Evolutionary conservation across 2,329 filamentous ascomycete genomes (phyloP).

Genomic region (Stemphylium lycopersici): DNA sequence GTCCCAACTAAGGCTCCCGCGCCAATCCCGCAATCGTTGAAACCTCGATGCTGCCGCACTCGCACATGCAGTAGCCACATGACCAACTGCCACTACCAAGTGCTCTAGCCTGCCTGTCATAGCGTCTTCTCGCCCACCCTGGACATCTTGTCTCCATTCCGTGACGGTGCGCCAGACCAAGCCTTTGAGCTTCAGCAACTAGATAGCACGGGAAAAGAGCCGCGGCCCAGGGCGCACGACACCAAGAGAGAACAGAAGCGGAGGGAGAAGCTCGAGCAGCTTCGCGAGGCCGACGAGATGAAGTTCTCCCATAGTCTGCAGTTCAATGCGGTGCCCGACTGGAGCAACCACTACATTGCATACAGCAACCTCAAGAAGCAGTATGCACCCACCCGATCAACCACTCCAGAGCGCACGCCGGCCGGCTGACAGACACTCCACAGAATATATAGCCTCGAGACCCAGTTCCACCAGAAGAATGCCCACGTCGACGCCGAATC

Average conservation of each 20-base stretch:
- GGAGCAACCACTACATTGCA: constrained; percentile 96
- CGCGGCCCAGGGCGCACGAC: constrained; percentile 19
- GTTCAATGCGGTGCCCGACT: constrained; percentile 99
- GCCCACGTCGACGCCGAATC: constrained; percentile 74
- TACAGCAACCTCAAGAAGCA: constrained; percentile 99
- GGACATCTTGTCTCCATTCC: constrained; percentile 30
- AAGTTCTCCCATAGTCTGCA: constrained; percentile 99
- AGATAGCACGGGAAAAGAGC: constrained; percentile 4
- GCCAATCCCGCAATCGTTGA: constrained; percentile 17
- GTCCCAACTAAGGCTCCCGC: constrained; percentile 5
- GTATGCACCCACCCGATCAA: too few species aligned
- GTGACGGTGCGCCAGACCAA: constrained; percentile 25
- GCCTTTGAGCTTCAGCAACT: constrained; percentile 44
- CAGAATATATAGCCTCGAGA: constrained; percentile 95
- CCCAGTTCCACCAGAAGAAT: constrained; percentile 70
- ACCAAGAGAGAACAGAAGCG: constrained; percentile 53
- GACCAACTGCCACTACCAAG: constrained; percentile 10
- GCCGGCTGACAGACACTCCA: constrained; percentile 30
- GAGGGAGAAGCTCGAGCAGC: constrained; percentile 69
- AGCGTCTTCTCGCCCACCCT: constrained; percentile 27
- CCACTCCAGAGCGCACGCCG: too few species aligned
- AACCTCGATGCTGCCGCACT: constrained; percentile 4
- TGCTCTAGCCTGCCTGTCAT: constrained; percentile 9
- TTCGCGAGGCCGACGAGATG: constrained; percentile 84
- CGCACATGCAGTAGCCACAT: constrained; percentile 17